Evolutionary conservation across 805 yeast genomes (phyloP).

Genomic region (Lachancea lanzarotensis): DNA sequence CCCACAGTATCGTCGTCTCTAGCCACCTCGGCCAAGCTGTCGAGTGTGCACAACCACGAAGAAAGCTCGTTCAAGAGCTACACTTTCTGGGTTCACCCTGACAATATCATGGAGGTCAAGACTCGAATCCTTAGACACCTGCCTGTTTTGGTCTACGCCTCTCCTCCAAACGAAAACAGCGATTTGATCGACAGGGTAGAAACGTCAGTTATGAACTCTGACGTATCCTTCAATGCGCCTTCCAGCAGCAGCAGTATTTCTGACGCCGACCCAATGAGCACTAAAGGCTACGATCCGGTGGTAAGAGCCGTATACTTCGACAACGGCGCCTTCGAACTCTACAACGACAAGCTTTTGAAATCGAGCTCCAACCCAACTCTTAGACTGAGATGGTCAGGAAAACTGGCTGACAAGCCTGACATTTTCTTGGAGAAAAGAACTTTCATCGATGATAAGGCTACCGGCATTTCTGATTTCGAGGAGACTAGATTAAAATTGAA

Average conservation of each 20-base stretch:
- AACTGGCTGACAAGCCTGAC: slow-evolving; percentile 67
- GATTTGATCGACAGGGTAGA: slow-evolving; percentile 25
- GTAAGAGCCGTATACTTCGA: slow-evolving; percentile 87
- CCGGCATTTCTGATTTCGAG: slow-evolving; percentile 45
- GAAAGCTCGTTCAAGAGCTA: slow-evolving; percentile 49
- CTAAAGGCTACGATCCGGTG: slow-evolving; percentile 60
- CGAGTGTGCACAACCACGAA: slow-evolving; percentile 29
- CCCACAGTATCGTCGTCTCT: slow-evolving; percentile 32
- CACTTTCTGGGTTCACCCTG: slow-evolving; percentile 97
- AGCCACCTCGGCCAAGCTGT: slow-evolving; percentile 33
- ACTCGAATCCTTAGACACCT: slow-evolving; percentile 89
- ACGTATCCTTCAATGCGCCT: slow-evolving; percentile 19
- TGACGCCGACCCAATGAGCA: slow-evolving; percentile 34
- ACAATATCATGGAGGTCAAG: slow-evolving; percentile 92
- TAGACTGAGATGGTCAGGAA: slow-evolving; percentile 88
- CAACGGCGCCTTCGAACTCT: slow-evolving; percentile 71
- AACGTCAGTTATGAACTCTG: slow-evolving; percentile 21
- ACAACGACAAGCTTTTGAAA: slow-evolving; percentile 75
- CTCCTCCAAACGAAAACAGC: slow-evolving; percentile 32
- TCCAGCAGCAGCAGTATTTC: slow-evolving; percentile 41
- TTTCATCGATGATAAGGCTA: slow-evolving; percentile 45
- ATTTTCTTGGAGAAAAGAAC: slow-evolving; percentile 74
- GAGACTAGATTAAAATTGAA: slow-evolving; percentile 65
- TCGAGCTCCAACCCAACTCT: slow-evolving; percentile 64
- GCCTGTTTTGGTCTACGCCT: slow-evolving; percentile 76